phyloP scores from a whole-genome alignment of 306 rosid genomes.

The Gillenia trifoliata region DNA sequence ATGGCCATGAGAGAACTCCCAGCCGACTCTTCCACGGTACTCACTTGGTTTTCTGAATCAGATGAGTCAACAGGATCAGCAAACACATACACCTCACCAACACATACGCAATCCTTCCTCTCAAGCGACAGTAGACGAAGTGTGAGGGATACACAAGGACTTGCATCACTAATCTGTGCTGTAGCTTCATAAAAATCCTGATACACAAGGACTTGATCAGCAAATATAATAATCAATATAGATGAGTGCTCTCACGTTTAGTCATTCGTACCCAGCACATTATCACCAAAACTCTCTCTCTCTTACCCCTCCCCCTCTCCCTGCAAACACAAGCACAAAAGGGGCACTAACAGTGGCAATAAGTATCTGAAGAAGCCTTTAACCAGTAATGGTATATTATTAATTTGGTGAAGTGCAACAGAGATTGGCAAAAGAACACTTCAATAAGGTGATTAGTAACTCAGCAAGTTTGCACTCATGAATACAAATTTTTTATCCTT shows the following conservation, averaged over 20 bases:
- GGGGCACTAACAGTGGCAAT: not conserved
- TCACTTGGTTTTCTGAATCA: conserved; percentile 45
- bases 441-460: not conserved
- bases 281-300: not conserved
- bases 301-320: not conserved
- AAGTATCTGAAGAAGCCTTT: not conserved
- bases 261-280: not conserved
- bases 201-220: conserved; percentile 10
- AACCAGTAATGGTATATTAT: not conserved
- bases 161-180: conserved; percentile 63
- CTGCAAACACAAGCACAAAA: not conserved
- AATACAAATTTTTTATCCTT: not conserved
- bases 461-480: not conserved
- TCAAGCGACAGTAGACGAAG: conserved; percentile 82
- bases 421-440: not conserved
- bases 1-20: conserved; percentile 72
- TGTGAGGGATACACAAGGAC: conserved; percentile 75
- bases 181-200: conserved; percentile 92
- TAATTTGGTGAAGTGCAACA: not conserved
- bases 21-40: conserved; percentile 36
- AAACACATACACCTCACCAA: conserved; percentile 80
- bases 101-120: conserved; percentile 47
- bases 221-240: not conserved
- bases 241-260: not conserved
- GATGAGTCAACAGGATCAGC: conserved; percentile 62